These are phyloP conservation scores for Alnus rubra DNA, from an alignment of 306 rosid genomes.

Conservation along the genomic window DNA sequence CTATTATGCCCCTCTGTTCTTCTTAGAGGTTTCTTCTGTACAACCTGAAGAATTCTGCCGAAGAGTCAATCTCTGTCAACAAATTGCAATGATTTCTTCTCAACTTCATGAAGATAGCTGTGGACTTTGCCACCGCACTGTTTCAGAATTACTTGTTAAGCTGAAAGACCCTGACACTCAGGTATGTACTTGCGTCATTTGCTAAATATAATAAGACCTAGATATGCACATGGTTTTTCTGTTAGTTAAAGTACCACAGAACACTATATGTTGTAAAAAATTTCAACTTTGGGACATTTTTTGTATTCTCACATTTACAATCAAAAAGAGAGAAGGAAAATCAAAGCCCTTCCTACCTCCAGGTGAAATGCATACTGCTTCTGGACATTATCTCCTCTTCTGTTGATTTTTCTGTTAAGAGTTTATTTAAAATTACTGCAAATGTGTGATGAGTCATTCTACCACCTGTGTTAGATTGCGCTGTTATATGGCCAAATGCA, in stretches of 20 bases:
- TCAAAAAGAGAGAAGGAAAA: background rate
- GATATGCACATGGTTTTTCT: conserved; percentile 11
- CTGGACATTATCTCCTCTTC: background rate
- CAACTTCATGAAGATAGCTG: conserved; percentile 66
- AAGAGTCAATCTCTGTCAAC: conserved; percentile 63
- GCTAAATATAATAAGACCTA: conserved; percentile 4
- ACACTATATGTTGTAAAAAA: background rate
- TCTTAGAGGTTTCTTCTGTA: conserved; percentile 54
- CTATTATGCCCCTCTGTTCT: conserved; percentile 78
- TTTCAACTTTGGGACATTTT: background rate
- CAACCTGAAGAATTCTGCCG: conserved; percentile 67
- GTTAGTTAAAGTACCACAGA: background rate
- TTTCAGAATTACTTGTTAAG: conserved; percentile 60
- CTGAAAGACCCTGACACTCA: conserved; percentile 75
- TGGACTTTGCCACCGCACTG: conserved; percentile 60
- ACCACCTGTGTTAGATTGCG: background rate
- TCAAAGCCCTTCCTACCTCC: background rate
- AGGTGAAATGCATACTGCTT: background rate
- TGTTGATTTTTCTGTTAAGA: background rate
- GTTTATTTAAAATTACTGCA: background rate
- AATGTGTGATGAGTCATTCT: background rate
- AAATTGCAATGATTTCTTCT: conserved; percentile 44
- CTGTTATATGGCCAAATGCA: background rate
- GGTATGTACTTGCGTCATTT: conserved; percentile 43
- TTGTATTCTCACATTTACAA: background rate